phyloP scores from a whole-genome alignment of 2,329 filamentous ascomycete species.

The Ceratocystiopsis sp. region DNA sequence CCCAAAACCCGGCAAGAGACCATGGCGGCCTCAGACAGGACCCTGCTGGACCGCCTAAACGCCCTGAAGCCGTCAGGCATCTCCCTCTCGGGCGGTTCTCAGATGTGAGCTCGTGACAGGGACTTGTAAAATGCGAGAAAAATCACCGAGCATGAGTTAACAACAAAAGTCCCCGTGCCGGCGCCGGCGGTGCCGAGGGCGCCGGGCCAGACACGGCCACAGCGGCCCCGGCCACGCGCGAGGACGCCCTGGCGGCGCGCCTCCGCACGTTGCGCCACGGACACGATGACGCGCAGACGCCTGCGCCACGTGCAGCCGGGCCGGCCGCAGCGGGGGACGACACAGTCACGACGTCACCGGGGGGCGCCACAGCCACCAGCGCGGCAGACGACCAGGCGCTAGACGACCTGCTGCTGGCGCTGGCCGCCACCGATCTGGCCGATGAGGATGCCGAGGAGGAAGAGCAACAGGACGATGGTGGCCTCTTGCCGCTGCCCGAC shows the following conservation, averaged over 20 bases:
- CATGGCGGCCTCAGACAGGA: conserved; percentile 17
- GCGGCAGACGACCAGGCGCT: conserved; percentile 22
- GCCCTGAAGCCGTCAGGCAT: conserved; percentile 28
- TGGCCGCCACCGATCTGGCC: conserved; percentile 15
- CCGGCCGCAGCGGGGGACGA: no score
- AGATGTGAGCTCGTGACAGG: no score
- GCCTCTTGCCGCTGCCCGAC: conserved; percentile 31
- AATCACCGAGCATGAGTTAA: no score
- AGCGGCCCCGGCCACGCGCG: conserved; percentile 21
- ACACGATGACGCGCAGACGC: no score
- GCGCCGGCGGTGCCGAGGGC: no score
- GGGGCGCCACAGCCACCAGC: neutral
- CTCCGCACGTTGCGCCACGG: conserved; percentile 31
- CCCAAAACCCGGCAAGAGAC: no score
- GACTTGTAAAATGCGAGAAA: no score
- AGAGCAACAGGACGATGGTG: conserved; percentile 6
- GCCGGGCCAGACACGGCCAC: neutral
- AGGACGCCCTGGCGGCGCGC: conserved; percentile 34
- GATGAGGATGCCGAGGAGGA: conserved; percentile 9
- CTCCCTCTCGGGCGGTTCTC: conserved; percentile 8
- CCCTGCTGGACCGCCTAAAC: conserved; percentile 35
- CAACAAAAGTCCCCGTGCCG: no score
- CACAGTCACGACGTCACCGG: neutral
- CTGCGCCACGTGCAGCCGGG: no score
- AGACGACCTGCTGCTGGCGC: conserved; percentile 31